Base-by-base conservation (phyloP, 2,329 filamentous ascomycete genomes). In the Aspergillus felis region DNA sequence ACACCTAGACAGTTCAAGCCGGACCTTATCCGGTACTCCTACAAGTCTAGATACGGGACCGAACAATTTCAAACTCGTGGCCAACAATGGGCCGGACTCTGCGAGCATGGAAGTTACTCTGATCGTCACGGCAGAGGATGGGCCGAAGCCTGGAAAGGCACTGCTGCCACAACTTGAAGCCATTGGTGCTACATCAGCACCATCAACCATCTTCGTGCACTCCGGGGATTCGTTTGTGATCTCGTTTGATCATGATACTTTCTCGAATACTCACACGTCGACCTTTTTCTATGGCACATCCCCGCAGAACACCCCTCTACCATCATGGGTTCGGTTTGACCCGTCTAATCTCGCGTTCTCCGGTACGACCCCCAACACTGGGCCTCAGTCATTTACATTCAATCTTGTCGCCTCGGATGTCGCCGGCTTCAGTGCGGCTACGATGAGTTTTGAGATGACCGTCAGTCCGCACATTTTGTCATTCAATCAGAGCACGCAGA, bases 301-400 rank as follows among this genome's bases (percentile, higher is more conserved):
- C 3, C 81, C 80, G 4, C 84, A 93, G 67, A 89, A 90, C 67
- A 90, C 89, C n/a, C 91, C 92, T 38, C 77, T 96, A 38, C 92
- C 92, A 22, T 87, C 91, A 0, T 96, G 92, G 92, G 78, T 96
- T 48, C 77, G 77, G n/a, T 96, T 96, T 67, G 83, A 94, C 64
- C 69, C 82, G 1, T 70, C 70, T 1, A 79, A 74, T 0, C 76
- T 96, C 42, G 81, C 80, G 0, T 95, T 96, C 65, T 84, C 82
- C 1, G 92, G 92, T 25, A 83, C 76, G 35, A 88, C 88, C 1
- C 91, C 91, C 1, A 76, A 85, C 0, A 85, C 84, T 28, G 85
- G 86, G 7, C 87, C 91, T 3, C 88, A 95, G 67, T 82, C 78
- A 0, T 94, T 92, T 66, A 81, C 82, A 22, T 82, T 96, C 57